Evolutionary conservation across 2,329 filamentous ascomycete species (phyloP).

Genomic region (Clonostachys rhizophaga): DNA sequence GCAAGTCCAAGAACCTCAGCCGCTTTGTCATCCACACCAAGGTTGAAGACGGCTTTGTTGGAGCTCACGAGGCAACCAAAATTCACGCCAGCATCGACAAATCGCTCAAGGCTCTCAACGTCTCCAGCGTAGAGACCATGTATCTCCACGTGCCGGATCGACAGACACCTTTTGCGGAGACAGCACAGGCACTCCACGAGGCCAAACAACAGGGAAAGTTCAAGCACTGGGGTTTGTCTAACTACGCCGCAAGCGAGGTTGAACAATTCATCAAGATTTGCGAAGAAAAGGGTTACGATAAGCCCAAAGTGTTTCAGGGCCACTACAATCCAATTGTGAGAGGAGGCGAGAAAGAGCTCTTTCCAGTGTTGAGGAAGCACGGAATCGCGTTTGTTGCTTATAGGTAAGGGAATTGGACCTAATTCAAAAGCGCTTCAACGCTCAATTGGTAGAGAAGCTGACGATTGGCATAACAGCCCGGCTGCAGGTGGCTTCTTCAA

Average conservation of each 20-base stretch:
- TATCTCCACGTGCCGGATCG: slow-evolving; percentile 41
- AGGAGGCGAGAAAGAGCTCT: slow-evolving; percentile 30
- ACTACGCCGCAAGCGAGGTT: slow-evolving; percentile 37
- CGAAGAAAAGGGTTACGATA: slow-evolving; percentile 28
- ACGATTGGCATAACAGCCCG: neutral
- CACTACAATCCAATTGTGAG: slow-evolving; percentile 39
- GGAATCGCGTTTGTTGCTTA: slow-evolving; percentile 38
- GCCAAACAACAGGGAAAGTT: slow-evolving; percentile 34
- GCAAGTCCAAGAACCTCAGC: slow-evolving; percentile 13
- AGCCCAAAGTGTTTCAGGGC: slow-evolving; percentile 40
- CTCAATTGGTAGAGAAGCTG: neutral
- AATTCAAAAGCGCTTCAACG: neutral
- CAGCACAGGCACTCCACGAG: slow-evolving; percentile 32
- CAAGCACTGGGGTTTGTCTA: slow-evolving; percentile 38
- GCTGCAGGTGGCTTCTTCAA: slow-evolving; percentile 10
- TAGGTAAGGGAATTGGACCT: slow-evolving; percentile 8
- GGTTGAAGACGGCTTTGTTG: slow-evolving; percentile 13
- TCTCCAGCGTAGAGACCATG: slow-evolving; percentile 20
- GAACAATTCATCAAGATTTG: slow-evolving; percentile 34
- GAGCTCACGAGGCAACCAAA: slow-evolving; percentile 16
- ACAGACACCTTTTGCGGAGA: slow-evolving; percentile 31
- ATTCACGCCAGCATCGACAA: slow-evolving; percentile 18
- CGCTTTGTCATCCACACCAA: slow-evolving; percentile 28
- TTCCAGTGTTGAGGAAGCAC: slow-evolving; percentile 32
- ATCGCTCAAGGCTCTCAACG: slow-evolving; percentile 20